Conservation (phyloP, 177 flowering plant species). For the Tripterygium wilfordii region DNA sequence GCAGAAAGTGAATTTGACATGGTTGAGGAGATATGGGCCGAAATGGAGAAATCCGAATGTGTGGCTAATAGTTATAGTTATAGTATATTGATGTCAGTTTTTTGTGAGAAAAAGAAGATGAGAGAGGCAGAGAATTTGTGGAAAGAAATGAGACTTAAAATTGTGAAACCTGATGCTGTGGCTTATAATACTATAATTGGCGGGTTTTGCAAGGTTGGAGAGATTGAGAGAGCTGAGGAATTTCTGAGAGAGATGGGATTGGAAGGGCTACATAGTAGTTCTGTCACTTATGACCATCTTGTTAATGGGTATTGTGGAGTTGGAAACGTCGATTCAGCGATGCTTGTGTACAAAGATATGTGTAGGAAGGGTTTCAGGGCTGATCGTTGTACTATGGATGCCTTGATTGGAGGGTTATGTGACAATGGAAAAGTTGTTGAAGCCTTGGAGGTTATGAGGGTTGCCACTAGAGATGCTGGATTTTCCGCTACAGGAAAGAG, state of each 20-base stretch:
- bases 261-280: constrained; percentile 43
- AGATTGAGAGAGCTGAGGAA: constrained; percentile 55
- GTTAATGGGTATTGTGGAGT: constrained; percentile 57
- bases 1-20: constrained; percentile 36
- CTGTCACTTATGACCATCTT: constrained; percentile 64
- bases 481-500: constrained; percentile 33
- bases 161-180: constrained; percentile 46
- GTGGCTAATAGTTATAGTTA: constrained; percentile 49
- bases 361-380: constrained; percentile 46
- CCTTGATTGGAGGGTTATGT: constrained; percentile 41
- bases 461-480: constrained; percentile 20
- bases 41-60: constrained; percentile 42
- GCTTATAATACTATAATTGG: constrained; percentile 67
- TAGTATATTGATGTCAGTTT: constrained; percentile 50
- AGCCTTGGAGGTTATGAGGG: constrained; percentile 40
- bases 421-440: constrained; percentile 26
- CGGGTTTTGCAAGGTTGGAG: constrained; percentile 54
- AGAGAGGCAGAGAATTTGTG: constrained; percentile 51
- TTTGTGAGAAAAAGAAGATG: constrained; percentile 52
- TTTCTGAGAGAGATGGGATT: constrained; percentile 52
- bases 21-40: constrained; percentile 53
- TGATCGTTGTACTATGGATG: constrained; percentile 40
- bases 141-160: constrained; percentile 55
- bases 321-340: constrained; percentile 51
- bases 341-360: constrained; percentile 58